Evolutionary conservation across 208 protist species (phyloP), one percentile per base, ranked within the genome.

Genomic region (Tritrichomonas musculus): DNA sequence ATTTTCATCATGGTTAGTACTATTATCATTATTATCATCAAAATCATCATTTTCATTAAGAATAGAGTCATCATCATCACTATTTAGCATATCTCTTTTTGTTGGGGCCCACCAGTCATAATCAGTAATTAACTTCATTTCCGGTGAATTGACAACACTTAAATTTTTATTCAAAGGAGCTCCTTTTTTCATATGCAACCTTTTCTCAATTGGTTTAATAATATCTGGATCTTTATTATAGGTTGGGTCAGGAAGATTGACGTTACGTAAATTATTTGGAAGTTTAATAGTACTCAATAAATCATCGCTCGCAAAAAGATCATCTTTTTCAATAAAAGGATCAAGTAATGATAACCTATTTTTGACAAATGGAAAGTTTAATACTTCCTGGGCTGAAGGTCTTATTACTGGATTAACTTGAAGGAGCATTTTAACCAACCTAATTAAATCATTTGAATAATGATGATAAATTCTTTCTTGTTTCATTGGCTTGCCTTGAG

Each of bases 221-320:
- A 50, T 50, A 53, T 30, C 41, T 33, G 11, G 8, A n/a, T 82
- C 50, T 41, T 82, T 50, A 41, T 53, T 30, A 44, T 82, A 82
- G 11, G 73, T 20, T n/a, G 73, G n/a, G 30, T 25, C 30, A 11
- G 73, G 73, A 53, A 82, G 73, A 53, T 82, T 49, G 3, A 82
- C n/a, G 41, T 82, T 82, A 33, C 41, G 30, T 1, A 82, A 20
- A n/a, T 75, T 75, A 25, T 14, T 82, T 2, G 73, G 73, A 53
- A 82, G 39, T 82, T 82, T 82, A 82, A 82, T 82, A 53, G 73
- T 82, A 33, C 39, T 53, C 30, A 82, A 82, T 25, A 82, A 82
- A 22, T 82, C 25, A 30, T 82, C 33, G 8, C 25, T 20, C 41
- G 69, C 17, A 44, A 44, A 27, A 75, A 75, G 69, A 17, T 75